Conservation (phyloP, 768 basidiomycete genomes). For the Roridomyces roridus region DNA sequence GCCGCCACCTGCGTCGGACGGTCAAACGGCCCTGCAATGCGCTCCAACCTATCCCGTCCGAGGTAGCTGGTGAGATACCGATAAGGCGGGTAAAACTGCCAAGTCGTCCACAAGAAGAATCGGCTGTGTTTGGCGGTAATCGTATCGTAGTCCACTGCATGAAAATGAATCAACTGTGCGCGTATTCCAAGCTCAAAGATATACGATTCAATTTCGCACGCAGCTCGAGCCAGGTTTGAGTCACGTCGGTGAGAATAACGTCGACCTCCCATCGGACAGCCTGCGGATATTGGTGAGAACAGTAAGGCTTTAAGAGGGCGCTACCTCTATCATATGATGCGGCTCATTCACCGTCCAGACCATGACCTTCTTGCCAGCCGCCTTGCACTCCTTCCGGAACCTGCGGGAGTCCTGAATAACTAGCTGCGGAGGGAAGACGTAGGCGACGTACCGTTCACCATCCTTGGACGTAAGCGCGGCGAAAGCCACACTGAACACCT, state of each 20-base stretch:
- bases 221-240: constrained; percentile 69
- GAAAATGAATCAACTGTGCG: neutral
- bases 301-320: constrained; percentile 4
- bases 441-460: constrained; percentile 63
- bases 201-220: constrained; percentile 63
- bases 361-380: constrained; percentile 82
- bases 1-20: constrained; percentile 15
- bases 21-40: constrained; percentile 24
- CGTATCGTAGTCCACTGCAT: constrained; percentile 70
- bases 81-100: constrained; percentile 62
- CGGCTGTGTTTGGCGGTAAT: constrained; percentile 67
- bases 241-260: constrained; percentile 81
- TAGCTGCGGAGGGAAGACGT: constrained; percentile 5
- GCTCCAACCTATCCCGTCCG: constrained; percentile 13
- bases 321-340: constrained; percentile 88
- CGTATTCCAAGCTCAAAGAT: constrained; percentile 25
- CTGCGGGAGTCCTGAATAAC: constrained; percentile 37
- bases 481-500: constrained; percentile 89
- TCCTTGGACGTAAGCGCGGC: constrained; percentile 70
- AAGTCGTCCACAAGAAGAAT: constrained; percentile 76
- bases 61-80: constrained; percentile 1
- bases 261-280: constrained; percentile 81
- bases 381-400: constrained; percentile 83
- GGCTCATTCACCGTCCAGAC: constrained; percentile 97
- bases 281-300: constrained; percentile 39